These are phyloP conservation scores for Fusarium vanettenii DNA, from an alignment of 2,329 filamentous ascomycete species.

Conservation along the genomic window DNA sequence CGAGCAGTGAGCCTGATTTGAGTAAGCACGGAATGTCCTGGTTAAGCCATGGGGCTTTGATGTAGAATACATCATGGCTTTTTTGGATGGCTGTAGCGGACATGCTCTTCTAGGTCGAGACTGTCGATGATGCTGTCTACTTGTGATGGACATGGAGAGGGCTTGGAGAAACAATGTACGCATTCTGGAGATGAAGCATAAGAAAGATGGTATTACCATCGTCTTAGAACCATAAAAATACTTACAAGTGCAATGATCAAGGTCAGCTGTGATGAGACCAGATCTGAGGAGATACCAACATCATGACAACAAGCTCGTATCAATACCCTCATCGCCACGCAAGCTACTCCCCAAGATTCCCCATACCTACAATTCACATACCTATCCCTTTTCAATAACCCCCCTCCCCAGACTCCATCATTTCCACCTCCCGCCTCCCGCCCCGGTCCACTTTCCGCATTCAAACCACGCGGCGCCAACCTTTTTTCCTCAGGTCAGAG, in stretches of 20 bases:
- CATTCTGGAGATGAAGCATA: neutral
- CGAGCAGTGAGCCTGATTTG: neutral
- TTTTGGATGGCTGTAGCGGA: neutral
- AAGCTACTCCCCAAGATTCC: neutral
- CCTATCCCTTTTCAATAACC: neutral
- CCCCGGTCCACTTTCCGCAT: conserved; percentile 13
- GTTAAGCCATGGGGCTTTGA: neutral
- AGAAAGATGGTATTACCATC: neutral
- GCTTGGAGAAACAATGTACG: neutral
- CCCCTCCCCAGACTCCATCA: neutral
- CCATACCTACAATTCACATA: neutral
- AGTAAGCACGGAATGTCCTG: neutral
- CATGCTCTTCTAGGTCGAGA: neutral
- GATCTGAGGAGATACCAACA: neutral
- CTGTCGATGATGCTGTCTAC: neutral
- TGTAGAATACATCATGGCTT: neutral
- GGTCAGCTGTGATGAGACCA: neutral
- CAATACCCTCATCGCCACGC: neutral
- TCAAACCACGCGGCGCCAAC: conserved; percentile 23
- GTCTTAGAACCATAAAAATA: neutral
- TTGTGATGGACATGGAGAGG: neutral
- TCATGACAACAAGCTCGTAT: neutral
- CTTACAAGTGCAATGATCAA: neutral
- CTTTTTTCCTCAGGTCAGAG: neutral
- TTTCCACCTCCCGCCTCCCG: neutral